Conservation (phyloP, 495 filamentous ascomycete species). For the Penicillium angulare region DNA sequence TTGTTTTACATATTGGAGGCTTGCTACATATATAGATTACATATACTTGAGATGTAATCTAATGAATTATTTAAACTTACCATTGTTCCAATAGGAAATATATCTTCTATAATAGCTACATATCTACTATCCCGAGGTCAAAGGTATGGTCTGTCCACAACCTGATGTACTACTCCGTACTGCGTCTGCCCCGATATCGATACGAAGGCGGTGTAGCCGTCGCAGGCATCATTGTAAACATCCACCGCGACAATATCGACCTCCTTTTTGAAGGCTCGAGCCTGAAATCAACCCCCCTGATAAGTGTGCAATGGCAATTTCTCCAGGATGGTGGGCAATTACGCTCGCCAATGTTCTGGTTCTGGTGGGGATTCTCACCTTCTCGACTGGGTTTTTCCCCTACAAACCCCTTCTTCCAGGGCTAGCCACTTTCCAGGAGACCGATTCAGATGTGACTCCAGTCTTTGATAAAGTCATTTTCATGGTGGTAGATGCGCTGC, state of each 20-base stretch:
- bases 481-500: conserved; percentile 95
- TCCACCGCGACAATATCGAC: neutral
- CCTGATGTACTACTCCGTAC: too few relatives aligned
- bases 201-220: conserved; percentile 17
- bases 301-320: conserved; percentile 19
- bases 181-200: neutral
- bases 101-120: too few relatives aligned
- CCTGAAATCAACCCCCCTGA: too few relatives aligned
- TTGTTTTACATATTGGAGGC: too few relatives aligned
- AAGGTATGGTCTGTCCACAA: too few relatives aligned
- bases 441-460: conserved; percentile 37
- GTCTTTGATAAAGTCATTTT: conserved; percentile 89
- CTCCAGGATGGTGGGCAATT: conserved; percentile 24
- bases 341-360: conserved; percentile 69
- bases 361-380: conserved; percentile 72
- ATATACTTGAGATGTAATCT: too few relatives aligned
- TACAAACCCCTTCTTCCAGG: conserved; percentile 93
- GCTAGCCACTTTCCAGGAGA: conserved; percentile 61
- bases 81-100: too few relatives aligned
- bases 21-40: neutral
- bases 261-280: neutral
- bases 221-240: conserved; percentile 7
- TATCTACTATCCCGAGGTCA: too few relatives aligned
- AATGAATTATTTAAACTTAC: too few relatives aligned
- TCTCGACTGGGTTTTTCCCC: conserved; percentile 93